Evolutionary conservation across 2,329 filamentous ascomycete genomes (phyloP).

Genomic region (Raffaelea arxii): DNA sequence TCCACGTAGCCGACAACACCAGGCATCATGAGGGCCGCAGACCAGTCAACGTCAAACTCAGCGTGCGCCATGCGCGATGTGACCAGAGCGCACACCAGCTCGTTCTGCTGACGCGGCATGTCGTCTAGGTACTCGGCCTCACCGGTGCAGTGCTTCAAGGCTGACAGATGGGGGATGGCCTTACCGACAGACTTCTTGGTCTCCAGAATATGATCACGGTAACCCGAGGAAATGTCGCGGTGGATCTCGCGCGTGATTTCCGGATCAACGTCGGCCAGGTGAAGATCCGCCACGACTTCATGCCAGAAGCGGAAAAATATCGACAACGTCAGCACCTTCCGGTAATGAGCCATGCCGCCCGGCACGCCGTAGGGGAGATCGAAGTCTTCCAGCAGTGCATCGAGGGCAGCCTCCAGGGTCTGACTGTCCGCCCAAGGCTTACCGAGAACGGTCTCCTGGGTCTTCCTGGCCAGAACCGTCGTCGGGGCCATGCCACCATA

Average conservation of each 20-base stretch:
- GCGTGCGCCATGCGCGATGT: conserved; percentile 82
- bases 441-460: conserved; percentile 63
- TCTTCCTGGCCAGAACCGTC: conserved; percentile 71
- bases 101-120: conserved; percentile 76
- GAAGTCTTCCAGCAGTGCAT: conserved; percentile 76
- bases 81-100: conserved; percentile 78
- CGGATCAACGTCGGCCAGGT: conserved; percentile 20
- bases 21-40: conserved; percentile 68
- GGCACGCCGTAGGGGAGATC: conserved; percentile 81
- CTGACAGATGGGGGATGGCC: conserved; percentile 76
- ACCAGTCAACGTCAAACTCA: conserved; percentile 65
- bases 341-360: conserved; percentile 92
- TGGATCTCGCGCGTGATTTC: conserved; percentile 62
- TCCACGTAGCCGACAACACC: conserved; percentile 81
- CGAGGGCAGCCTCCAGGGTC: conserved; percentile 83
- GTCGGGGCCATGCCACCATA: conserved; percentile 93
- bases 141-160: conserved; percentile 83
- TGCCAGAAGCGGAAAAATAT: conserved; percentile 98
- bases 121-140: conserved; percentile 95
- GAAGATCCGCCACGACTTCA: conserved; percentile 61
- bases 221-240: conserved; percentile 67
- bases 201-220: conserved; percentile 68
- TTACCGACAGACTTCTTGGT: conserved; percentile 74
- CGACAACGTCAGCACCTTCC: conserved; percentile 77
- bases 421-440: conserved; percentile 70